These are phyloP conservation scores for Juglanconis oblonga DNA, from an alignment of 2,329 filamentous ascomycete species.

Conservation along the genomic window DNA sequence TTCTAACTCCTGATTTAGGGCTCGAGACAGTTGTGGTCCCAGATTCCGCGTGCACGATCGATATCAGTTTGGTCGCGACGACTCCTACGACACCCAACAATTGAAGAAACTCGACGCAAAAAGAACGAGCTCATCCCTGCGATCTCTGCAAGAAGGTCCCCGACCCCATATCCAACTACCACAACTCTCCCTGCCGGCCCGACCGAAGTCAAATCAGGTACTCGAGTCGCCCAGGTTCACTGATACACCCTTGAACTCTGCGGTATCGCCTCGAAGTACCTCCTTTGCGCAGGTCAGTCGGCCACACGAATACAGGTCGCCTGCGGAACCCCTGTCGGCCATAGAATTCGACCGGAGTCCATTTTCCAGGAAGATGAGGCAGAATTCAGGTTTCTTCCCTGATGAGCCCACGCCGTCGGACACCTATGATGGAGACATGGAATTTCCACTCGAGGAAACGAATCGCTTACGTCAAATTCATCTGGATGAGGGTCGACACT, in stretches of 20 bases:
- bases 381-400: conserved; percentile 42
- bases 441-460: conserved; percentile 45
- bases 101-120: conserved; percentile 54
- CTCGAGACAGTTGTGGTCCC: conserved; percentile 39
- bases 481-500: conserved; percentile 38
- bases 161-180: conserved; percentile 38
- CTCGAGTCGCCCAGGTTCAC: conserved; percentile 44
- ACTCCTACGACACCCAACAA: conserved; percentile 46
- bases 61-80: conserved; percentile 44
- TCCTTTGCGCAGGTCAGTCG: conserved; percentile 37
- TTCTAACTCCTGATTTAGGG: conserved; percentile 29
- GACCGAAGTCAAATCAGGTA: conserved; percentile 37
- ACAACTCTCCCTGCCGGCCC: conserved; percentile 45
- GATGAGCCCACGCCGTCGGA: conserved; percentile 47
- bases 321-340: conserved; percentile 33
- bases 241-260: conserved; percentile 46
- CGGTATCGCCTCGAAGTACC: conserved; percentile 43
- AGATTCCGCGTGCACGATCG: conserved; percentile 49
- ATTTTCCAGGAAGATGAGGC: conserved; percentile 41
- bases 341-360: conserved; percentile 47
- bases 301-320: conserved; percentile 40
- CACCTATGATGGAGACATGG: conserved; percentile 45
- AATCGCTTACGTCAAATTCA: conserved; percentile 38
- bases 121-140: conserved; percentile 35
- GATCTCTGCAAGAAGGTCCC: conserved; percentile 21